Percentiles rank a stretch among this genome's conserved stretches.
Conservation (phyloP, 2,329 filamentous ascomycete genomes). For the Kalmusia sp. region DNA sequence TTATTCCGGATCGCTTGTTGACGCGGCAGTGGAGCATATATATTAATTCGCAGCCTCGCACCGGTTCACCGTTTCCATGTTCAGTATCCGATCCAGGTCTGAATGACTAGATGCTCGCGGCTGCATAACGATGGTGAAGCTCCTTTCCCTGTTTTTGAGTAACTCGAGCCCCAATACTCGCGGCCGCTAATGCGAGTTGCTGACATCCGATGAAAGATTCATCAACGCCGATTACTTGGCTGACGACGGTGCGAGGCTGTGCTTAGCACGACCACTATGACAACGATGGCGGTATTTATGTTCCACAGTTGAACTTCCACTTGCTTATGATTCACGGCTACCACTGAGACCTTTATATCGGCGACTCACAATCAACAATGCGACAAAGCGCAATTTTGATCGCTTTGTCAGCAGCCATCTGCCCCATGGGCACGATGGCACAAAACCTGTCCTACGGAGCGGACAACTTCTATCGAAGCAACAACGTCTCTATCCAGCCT, state of each 20-base stretch:
- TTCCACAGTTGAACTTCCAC: background rate
- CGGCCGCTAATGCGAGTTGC: conserved; percentile 1
- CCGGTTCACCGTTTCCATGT: background rate
- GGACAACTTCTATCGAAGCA: conserved; percentile 23
- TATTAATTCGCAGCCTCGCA: background rate
- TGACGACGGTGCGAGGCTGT: background rate
- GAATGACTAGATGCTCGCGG: background rate
- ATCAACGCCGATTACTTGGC: background rate
- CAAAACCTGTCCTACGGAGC: conserved; percentile 22
- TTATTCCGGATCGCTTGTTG: too few relatives aligned
- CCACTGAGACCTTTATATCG: background rate
- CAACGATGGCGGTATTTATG: background rate
- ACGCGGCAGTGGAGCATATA: background rate
- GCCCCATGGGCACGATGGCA: conserved; percentile 7
- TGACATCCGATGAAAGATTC: background rate
- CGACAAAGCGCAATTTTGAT: background rate
- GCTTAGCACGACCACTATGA: background rate
- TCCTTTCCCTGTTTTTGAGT: too few relatives aligned
- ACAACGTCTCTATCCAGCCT: conserved; percentile 15
- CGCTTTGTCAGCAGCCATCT: background rate
- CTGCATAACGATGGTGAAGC: background rate
- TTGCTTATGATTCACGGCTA: too few relatives aligned
- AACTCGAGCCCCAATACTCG: too few relatives aligned
- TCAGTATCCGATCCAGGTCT: background rate
- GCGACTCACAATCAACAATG: background rate